Conservation (phyloP, 768 basidiomycete genomes). For the Leucocoprinus leucothites region DNA sequence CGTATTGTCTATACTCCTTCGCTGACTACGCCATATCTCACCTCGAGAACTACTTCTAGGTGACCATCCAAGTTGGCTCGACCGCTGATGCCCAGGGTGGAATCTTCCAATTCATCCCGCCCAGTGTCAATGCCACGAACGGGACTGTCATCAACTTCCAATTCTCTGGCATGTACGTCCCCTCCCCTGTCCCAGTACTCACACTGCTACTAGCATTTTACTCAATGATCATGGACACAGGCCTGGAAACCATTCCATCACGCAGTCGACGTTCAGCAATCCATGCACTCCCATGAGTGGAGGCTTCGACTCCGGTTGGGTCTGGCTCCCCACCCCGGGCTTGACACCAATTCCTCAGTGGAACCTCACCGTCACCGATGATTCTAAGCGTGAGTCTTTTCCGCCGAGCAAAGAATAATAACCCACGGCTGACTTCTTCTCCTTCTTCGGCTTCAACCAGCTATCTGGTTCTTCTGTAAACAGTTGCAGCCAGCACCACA, state of each 20-base stretch:
- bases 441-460: conserved; percentile 24
- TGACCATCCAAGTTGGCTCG: conserved; percentile 37
- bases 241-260: conserved; percentile 53
- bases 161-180: conserved; percentile 42
- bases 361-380: conserved; percentile 51
- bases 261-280: conserved; percentile 43
- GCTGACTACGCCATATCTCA: too few relatives aligned
- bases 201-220: too few relatives aligned
- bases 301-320: conserved; percentile 58
- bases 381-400: conserved; percentile 34
- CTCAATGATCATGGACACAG: conserved; percentile 16
- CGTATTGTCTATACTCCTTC: not conserved
- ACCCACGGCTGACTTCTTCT: conserved; percentile 15
- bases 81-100: conserved; percentile 25
- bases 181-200: not conserved
- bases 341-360: conserved; percentile 31
- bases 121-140: conserved; percentile 35
- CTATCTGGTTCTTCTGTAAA: conserved; percentile 62
- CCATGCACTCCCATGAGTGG: conserved; percentile 42
- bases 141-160: conserved; percentile 48
- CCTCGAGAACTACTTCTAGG: conserved; percentile 6
- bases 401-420: conserved; percentile 15
- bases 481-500: conserved; percentile 38
- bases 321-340: conserved; percentile 32
- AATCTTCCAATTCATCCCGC: conserved; percentile 45